Evolutionary conservation across 2,329 filamentous ascomycete species (phyloP).

Genomic region (Sporothrix schenckii): DNA sequence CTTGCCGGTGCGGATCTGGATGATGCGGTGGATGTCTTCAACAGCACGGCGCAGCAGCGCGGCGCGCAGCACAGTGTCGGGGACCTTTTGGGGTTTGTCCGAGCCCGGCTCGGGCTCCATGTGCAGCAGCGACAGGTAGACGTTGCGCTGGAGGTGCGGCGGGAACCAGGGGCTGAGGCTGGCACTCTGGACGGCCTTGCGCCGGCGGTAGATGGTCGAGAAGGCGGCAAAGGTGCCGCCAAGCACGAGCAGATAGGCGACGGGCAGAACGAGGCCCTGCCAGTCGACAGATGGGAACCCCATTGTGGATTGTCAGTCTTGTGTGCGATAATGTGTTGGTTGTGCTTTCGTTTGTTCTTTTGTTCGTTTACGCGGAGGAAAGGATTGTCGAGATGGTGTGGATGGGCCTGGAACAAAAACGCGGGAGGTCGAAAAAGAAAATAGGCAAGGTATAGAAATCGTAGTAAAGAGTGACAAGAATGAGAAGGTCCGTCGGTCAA

Average conservation of each 20-base stretch:
- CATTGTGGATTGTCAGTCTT: conserved; percentile 44
- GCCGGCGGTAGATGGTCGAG: conserved; percentile 87
- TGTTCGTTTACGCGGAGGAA: neutral
- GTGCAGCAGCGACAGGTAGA: conserved; percentile 92
- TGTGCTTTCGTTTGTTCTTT: neutral
- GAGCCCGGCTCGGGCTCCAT: conserved; percentile 60
- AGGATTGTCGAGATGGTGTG: neutral
- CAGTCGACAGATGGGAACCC: conserved; percentile 64
- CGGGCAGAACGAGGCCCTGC: conserved; percentile 81
- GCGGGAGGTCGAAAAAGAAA: neutral
- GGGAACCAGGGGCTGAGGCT: conserved; percentile 94
- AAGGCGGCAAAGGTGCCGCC: conserved; percentile 88
- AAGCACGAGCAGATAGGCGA: conserved; percentile 87
- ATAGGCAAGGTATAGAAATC: neutral
- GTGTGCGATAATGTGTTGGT: neutral
- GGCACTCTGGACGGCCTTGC: conserved; percentile 80
- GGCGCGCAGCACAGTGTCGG: conserved; percentile 83
- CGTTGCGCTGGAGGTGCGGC: conserved; percentile 84
- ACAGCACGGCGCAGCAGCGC: conserved; percentile 85
- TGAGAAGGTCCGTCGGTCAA: neutral
- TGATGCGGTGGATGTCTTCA: conserved; percentile 89
- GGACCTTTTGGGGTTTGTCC: conserved; percentile 66
- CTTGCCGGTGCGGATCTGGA: conserved; percentile 86
- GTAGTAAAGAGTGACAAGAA: conserved; percentile 9
- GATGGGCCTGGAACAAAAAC: neutral